A percentile compares a stretch with the other conserved stretches of the same genome.
Conservation (phyloP, 441 rosid species). For the Adansonia madagascariensis region DNA sequence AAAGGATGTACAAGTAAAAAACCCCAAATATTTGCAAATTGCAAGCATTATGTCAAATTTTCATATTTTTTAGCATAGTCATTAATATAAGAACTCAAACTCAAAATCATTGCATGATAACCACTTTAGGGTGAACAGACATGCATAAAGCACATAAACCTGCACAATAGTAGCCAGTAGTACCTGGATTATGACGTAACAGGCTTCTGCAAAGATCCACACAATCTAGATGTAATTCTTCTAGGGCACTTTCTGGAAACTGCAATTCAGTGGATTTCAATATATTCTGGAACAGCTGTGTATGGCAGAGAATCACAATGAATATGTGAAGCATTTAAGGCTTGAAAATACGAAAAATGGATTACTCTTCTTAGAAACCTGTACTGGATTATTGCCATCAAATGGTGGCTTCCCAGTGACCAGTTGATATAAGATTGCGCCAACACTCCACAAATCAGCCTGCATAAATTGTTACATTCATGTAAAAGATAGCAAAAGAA, state of each 20-base stretch:
- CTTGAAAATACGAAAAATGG: slow-evolving; percentile 18
- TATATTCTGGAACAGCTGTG: slow-evolving; percentile 81
- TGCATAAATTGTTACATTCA: slow-evolving; percentile 38
- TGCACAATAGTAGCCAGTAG: slow-evolving; percentile 30
- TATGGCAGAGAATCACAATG: slow-evolving; percentile 29
- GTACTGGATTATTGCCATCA: slow-evolving; percentile 67
- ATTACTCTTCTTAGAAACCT: slow-evolving; percentile 45
- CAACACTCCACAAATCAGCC: slow-evolving; percentile 98
- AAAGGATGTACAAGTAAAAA: not conserved
- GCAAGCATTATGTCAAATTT: not conserved
- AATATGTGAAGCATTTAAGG: slow-evolving; percentile 21
- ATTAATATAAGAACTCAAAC: not conserved
- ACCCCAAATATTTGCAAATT: slow-evolving; percentile 8
- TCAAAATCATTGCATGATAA: not conserved
- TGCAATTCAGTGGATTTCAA: slow-evolving; percentile 67
- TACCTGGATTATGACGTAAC: slow-evolving; percentile 68
- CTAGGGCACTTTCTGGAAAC: slow-evolving; percentile 63
- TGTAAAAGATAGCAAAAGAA: slow-evolving; percentile 3
- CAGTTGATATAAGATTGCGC: slow-evolving; percentile 81
- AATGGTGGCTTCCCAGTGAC: slow-evolving; percentile 89
- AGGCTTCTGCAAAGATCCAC: slow-evolving; percentile 76
- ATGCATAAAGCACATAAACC: not conserved
- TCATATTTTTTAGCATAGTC: too few species aligned
- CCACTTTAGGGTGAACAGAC: not conserved
- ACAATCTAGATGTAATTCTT: slow-evolving; percentile 73